phyloP scores from a whole-genome alignment of 176 grass and related monocot species.

The Avena eriantha region DNA sequence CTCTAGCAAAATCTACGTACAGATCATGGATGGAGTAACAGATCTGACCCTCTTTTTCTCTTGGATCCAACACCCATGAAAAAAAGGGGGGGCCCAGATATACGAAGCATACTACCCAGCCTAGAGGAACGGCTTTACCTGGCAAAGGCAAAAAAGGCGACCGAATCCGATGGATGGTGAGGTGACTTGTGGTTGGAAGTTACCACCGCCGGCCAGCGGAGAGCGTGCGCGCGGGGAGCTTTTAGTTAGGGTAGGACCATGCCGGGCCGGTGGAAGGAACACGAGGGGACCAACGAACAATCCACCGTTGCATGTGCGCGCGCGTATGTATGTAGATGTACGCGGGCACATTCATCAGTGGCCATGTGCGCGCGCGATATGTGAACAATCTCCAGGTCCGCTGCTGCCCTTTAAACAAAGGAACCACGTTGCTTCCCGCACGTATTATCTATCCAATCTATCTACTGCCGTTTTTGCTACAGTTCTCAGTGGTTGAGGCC shows the following conservation, averaged over 20 bases:
- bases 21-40: background rate
- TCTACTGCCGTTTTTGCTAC: conserved; percentile 9
- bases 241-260: background rate
- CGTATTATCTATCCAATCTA: background rate
- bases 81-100: background rate
- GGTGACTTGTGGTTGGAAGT: conserved; percentile 20
- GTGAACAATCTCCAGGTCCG: background rate
- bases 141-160: background rate
- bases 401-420: conserved; percentile 9
- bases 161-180: conserved; percentile 13
- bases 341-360: background rate
- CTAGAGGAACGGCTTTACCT: background rate
- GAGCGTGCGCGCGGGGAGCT: background rate
- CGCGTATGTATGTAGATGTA: no score
- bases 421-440: background rate
- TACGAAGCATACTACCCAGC: background rate
- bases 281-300: background rate
- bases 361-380: background rate
- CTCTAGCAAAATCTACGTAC: background rate
- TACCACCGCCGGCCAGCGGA: background rate
- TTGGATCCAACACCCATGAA: conserved; percentile 10
- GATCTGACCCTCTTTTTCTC: background rate
- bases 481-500: background rate
- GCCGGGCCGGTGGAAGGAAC: background rate
- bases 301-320: background rate